phyloP scores from a whole-genome alignment of 2,329 filamentous ascomycete species.

The Arthroderma sp. region DNA sequence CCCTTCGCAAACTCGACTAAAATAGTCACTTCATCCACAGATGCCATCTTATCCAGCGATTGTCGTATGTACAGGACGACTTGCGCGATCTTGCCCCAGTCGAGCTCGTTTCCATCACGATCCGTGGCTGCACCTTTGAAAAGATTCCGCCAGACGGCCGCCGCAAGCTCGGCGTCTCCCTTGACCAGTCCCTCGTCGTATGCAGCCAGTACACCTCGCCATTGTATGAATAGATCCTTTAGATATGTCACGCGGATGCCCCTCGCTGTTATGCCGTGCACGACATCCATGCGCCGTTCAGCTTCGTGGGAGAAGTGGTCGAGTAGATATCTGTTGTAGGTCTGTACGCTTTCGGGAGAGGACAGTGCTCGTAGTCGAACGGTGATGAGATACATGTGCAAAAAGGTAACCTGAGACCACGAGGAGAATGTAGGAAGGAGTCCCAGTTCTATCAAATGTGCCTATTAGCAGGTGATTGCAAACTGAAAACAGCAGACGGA shows the following conservation, averaged over 20 bases:
- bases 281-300: conserved; percentile 53
- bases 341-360: conserved; percentile 51
- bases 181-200: conserved; percentile 38
- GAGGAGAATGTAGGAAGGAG: conserved; percentile 82
- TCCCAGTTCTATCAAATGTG: conserved; percentile 52
- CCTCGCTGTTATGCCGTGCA: conserved; percentile 40
- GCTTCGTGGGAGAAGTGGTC: conserved; percentile 72
- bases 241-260: conserved; percentile 49
- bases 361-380: conserved; percentile 69
- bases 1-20: background rate
- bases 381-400: conserved; percentile 88
- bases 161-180: conserved; percentile 37
- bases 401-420: conserved; percentile 91
- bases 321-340: conserved; percentile 80
- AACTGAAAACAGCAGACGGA: background rate
- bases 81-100: conserved; percentile 48
- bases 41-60: conserved; percentile 39
- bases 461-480: background rate
- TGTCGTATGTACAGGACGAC: conserved; percentile 54
- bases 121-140: conserved; percentile 57
- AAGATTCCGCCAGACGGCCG: conserved; percentile 86
- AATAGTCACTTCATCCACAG: background rate
- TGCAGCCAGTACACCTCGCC: conserved; percentile 72
- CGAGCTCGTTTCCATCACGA: conserved; percentile 38
- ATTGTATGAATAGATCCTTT: conserved; percentile 88